Conservation (phyloP, 2,329 filamentous ascomycete genomes). For the Erysiphe neolycopersici region DNA sequence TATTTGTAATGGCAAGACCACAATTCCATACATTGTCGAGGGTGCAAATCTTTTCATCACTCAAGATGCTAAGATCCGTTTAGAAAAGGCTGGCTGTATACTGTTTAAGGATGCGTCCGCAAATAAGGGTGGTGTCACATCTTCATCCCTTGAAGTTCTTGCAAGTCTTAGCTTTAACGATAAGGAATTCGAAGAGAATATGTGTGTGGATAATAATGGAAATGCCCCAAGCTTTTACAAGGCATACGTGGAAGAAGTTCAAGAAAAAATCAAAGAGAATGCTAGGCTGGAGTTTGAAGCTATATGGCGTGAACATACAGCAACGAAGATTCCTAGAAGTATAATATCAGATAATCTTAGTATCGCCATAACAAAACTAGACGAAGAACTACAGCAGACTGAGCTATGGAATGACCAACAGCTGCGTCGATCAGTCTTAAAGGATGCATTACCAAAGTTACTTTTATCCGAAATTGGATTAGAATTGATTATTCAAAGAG, state of each 20-base stretch:
- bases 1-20: constrained; percentile 68
- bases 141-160: constrained; percentile 84
- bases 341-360: constrained; percentile 82
- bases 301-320: constrained; percentile 82
- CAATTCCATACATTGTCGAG: constrained; percentile 86
- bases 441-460: constrained; percentile 63
- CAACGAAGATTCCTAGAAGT: constrained; percentile 53
- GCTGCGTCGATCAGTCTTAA: constrained; percentile 52
- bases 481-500: constrained; percentile 60
- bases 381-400: constrained; percentile 85
- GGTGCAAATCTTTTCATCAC: constrained; percentile 97
- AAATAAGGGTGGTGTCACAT: constrained; percentile 97
- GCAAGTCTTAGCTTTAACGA: constrained; percentile 91
- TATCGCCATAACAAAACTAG: constrained; percentile 78
- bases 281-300: constrained; percentile 89
- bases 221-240: constrained; percentile 75
- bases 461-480: constrained; percentile 75
- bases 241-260: constrained; percentile 74
- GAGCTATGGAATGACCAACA: constrained; percentile 68
- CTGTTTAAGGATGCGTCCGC: constrained; percentile 94
- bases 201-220: constrained; percentile 63
- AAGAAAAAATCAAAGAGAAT: constrained; percentile 74
- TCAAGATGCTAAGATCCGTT: constrained; percentile 82
- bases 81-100: constrained; percentile 85
- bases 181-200: constrained; percentile 62